Evolutionary conservation across 1,284 basidiomycete species (phyloP), one percentile per base, ranked within the genome.

Genomic region (Cutaneotrichosporon cyanovorans): DNA sequence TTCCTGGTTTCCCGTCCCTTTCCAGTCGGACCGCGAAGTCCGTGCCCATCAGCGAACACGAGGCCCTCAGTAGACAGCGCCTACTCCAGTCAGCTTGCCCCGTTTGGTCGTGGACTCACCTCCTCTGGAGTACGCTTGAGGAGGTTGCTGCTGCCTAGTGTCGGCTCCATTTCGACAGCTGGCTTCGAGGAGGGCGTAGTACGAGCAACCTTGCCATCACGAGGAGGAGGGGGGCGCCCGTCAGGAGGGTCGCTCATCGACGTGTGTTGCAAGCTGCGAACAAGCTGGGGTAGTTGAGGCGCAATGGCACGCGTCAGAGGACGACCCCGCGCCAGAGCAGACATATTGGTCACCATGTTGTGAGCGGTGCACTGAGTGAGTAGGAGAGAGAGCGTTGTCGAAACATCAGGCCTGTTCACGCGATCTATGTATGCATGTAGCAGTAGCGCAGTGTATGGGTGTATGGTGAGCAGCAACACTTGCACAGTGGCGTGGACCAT

Each of bases 1-100:
- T 87, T 87, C 48, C 86, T 78, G 20, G 86, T 88, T 69, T 89
- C 85, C 41, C 85, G 78, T 20, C 84, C 85, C 33, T 78, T 80
- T n/a, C 84, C 74, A 35, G 80, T 76, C 23, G 59, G 57, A 3
- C 67, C 67, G 41, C 50, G 53, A 66, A 76, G 45, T 62, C 75
- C 52, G 53, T 80, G 79, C 28, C 81, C 80, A 54, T 87, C 84
- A 8, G 74, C 65, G 79, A 85, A 91, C 21, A 57, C 65, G 37
- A 91, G 64, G 10, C 82, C 86, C 5, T 82, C 80, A 0, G 85
- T 84, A 23, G 80, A 78, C 15, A 91, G 71, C 4, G 86, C 81
- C 62, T 64, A 25, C 30, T 5, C 9, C 15, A 8, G 32, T 34
- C 32, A 34, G 32, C 15, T 31, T 15, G 15, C 9, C 9, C 8